A percentile compares a stretch with the other conserved stretches of the same genome.
phyloP scores from a whole-genome alignment of 2,329 filamentous ascomycete genomes.

The Penicillium oxalicum region DNA sequence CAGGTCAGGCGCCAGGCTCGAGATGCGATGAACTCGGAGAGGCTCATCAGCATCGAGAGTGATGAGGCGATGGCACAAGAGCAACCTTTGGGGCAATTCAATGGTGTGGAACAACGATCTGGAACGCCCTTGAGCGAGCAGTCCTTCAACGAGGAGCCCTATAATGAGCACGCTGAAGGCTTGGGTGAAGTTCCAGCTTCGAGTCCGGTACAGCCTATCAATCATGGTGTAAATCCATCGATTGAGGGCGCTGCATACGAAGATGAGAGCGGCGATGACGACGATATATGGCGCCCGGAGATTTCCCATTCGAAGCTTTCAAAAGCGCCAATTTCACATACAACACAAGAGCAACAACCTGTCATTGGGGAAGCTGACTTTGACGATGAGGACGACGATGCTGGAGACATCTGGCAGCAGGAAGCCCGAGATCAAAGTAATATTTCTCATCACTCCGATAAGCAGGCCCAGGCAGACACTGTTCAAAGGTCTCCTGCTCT shows the following conservation, averaged over 20 bases:
- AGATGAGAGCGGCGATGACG: slow-evolving; percentile 10
- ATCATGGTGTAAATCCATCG: neutral
- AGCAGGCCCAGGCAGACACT: slow-evolving; percentile 11
- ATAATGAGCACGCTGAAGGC: neutral
- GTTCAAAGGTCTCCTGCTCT: slow-evolving; percentile 26
- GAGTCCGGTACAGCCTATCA: neutral
- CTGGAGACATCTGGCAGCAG: slow-evolving; percentile 46
- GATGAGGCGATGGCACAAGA: slow-evolving; percentile 24
- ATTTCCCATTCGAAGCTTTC: neutral
- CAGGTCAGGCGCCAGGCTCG: slow-evolving; percentile 41
- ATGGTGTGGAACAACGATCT: neutral
- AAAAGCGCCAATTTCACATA: slow-evolving; percentile 2
- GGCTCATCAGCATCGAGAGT: slow-evolving; percentile 43
- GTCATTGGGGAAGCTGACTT: slow-evolving; percentile 13
- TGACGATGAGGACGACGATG: slow-evolving; percentile 28
- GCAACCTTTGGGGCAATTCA: slow-evolving; percentile 8
- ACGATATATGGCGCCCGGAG: slow-evolving; percentile 14
- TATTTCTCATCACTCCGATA: slow-evolving; percentile 24
- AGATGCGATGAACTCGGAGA: slow-evolving; percentile 34
- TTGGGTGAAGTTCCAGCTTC: slow-evolving; percentile 12
- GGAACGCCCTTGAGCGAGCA: slow-evolving; percentile 1
- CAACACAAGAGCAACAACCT: slow-evolving; percentile 1
- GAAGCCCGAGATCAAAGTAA: slow-evolving; percentile 37
- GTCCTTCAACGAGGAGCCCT: slow-evolving; percentile 1
- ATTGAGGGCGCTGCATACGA: neutral